phyloP scores from a whole-genome alignment of 78 protist species.

The Andalucia godoyi region DNA sequence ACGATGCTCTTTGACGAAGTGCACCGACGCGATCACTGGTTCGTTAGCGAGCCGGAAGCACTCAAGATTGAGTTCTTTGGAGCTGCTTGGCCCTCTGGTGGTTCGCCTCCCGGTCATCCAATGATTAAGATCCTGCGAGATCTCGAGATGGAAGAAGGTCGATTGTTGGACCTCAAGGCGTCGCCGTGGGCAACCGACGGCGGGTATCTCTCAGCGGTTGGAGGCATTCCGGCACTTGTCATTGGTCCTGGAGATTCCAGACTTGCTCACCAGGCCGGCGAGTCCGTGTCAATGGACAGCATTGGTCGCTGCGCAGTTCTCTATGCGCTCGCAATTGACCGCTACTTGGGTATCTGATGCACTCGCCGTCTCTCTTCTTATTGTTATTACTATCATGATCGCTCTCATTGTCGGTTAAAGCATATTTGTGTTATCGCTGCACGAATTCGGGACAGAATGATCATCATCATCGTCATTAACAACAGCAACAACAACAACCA shows the following conservation, averaged over 20 bases:
- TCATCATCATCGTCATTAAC: too few species aligned
- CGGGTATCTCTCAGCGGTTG: neutral
- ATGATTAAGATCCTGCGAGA: neutral
- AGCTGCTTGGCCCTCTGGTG: slow-evolving; percentile 1
- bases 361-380: too few species aligned
- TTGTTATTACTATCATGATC: too few species aligned
- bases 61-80: neutral
- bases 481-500: too few species aligned
- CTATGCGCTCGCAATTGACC: neutral
- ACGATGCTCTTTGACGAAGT: neutral
- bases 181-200: slow-evolving; percentile 11
- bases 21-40: neutral
- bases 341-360: too few species aligned
- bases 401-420: too few species aligned
- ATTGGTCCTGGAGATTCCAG: slow-evolving; percentile 1
- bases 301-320: neutral
- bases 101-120: neutral
- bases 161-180: neutral
- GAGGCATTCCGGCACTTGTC: slow-evolving; percentile 5
- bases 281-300: neutral
- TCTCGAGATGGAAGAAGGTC: neutral
- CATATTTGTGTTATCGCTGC: too few species aligned
- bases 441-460: too few species aligned
- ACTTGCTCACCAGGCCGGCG: neutral
- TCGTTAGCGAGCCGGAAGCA: neutral